Conservation (phyloP, 169 alveolate genomes). For the Miamiensis avidus region DNA sequence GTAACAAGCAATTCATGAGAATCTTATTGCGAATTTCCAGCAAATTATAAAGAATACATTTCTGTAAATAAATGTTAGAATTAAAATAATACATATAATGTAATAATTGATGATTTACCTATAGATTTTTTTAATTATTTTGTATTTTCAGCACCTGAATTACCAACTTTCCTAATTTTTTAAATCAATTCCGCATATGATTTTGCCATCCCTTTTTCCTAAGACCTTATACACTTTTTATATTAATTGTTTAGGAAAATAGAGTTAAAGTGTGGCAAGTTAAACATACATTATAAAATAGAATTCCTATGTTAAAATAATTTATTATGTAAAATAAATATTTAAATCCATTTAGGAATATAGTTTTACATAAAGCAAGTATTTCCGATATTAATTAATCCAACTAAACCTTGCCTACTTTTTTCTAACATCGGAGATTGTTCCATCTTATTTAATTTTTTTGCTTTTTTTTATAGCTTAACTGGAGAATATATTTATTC, state of each 20-base stretch:
- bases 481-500: too few relatives aligned
- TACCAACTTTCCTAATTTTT: slow-evolving; percentile 25
- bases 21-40: slow-evolving; percentile 78
- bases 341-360: background rate
- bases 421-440: background rate
- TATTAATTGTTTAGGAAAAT: slow-evolving; percentile 54
- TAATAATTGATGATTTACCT: slow-evolving; percentile 15
- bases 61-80: slow-evolving; percentile 30
- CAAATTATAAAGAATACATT: slow-evolving; percentile 49
- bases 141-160: slow-evolving; percentile 24
- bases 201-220: slow-evolving; percentile 59
- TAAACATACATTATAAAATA: slow-evolving; percentile 75
- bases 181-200: slow-evolving; percentile 65
- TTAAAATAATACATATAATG: slow-evolving; percentile 1
- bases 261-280: slow-evolving; percentile 69
- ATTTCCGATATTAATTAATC: slow-evolving; percentile 83
- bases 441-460: too few relatives aligned
- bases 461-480: too few relatives aligned
- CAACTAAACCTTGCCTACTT: slow-evolving; percentile 49
- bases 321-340: background rate
- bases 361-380: slow-evolving; percentile 77
- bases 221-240: slow-evolving; percentile 51
- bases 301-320: slow-evolving; percentile 64
- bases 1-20: slow-evolving; percentile 78
- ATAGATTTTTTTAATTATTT: slow-evolving; percentile 34